phyloP scores from a whole-genome alignment of 2,329 filamentous ascomycete genomes.

The Lithohypha guttulata region DNA sequence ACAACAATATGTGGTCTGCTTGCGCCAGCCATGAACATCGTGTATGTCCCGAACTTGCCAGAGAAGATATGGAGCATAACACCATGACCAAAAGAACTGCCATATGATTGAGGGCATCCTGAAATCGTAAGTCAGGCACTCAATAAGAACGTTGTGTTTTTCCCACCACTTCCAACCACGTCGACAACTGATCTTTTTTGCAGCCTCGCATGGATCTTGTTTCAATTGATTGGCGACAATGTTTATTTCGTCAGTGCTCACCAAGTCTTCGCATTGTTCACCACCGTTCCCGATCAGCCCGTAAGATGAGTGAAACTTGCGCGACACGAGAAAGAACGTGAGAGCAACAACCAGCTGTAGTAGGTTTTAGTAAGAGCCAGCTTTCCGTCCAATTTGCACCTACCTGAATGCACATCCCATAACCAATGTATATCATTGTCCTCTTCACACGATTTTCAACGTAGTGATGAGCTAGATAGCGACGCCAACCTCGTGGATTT shows the following conservation, averaged over 20 bases:
- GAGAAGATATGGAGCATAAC: slow-evolving; percentile 51
- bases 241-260: background rate
- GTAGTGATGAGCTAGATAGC: slow-evolving; percentile 30
- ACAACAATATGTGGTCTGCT: slow-evolving; percentile 48
- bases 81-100: slow-evolving; percentile 55
- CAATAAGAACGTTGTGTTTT: background rate
- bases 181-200: slow-evolving; percentile 36
- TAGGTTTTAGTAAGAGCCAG: too few relatives aligned
- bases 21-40: slow-evolving; percentile 56
- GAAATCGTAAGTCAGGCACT: slow-evolving; percentile 9
- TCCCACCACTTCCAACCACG: slow-evolving; percentile 55
- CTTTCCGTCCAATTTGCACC: too few relatives aligned
- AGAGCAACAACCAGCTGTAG: slow-evolving; percentile 50
- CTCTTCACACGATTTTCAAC: slow-evolving; percentile 38
- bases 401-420: slow-evolving; percentile 50
- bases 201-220: slow-evolving; percentile 25
- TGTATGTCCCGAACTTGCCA: slow-evolving; percentile 51
- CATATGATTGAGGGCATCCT: slow-evolving; percentile 53
- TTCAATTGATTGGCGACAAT: background rate
- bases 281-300: slow-evolving; percentile 32
- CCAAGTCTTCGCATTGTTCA: background rate
- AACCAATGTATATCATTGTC: slow-evolving; percentile 41
- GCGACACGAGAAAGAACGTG: slow-evolving; percentile 52
- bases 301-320: slow-evolving; percentile 50
- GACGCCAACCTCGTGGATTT: slow-evolving; percentile 18